Evolutionary conservation across 352 stramenopile genomes (phyloP).

Genomic region (Globisporangium cederbergense): DNA sequence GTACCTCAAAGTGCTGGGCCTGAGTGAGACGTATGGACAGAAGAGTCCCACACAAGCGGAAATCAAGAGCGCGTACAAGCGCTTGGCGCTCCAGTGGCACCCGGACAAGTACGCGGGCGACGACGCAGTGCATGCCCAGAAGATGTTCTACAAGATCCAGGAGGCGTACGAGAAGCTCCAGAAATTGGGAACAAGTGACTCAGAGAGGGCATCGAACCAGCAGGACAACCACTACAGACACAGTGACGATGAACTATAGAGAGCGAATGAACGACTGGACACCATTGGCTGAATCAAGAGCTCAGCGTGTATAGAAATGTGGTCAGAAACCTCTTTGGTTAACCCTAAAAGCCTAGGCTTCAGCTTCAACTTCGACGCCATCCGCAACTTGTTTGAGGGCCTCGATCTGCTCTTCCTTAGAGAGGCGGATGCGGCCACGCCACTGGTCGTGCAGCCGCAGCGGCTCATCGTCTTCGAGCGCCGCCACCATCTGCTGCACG

Average conservation of each 20-base stretch:
- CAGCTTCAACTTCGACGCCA: neutral
- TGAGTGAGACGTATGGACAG: neutral
- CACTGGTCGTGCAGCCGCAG: constrained; percentile 50
- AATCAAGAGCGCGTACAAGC: constrained; percentile 22
- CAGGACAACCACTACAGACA: neutral
- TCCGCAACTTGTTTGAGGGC: constrained; percentile 27
- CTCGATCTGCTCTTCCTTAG: constrained; percentile 47
- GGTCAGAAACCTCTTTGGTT: neutral
- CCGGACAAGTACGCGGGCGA: constrained; percentile 24
- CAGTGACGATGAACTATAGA: constrained; percentile 4
- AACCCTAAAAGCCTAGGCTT: neutral
- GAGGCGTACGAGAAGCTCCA: constrained; percentile 26
- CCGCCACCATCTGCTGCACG: constrained; percentile 36
- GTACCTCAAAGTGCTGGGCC: constrained; percentile 18
- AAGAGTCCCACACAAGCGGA: constrained; percentile 7
- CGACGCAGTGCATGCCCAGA: constrained; percentile 13
- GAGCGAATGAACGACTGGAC: neutral
- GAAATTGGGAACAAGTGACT: neutral
- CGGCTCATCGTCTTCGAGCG: constrained; percentile 37
- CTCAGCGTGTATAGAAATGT: neutral
- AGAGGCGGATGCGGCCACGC: constrained; percentile 59
- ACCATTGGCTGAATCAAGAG: neutral
- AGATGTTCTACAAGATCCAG: constrained; percentile 25
- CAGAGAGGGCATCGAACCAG: neutral
- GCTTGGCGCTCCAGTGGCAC: constrained; percentile 24